Base-by-base conservation (phyloP, 2,329 filamentous ascomycete genomes). In the Fusarium euwallaceae region DNA sequence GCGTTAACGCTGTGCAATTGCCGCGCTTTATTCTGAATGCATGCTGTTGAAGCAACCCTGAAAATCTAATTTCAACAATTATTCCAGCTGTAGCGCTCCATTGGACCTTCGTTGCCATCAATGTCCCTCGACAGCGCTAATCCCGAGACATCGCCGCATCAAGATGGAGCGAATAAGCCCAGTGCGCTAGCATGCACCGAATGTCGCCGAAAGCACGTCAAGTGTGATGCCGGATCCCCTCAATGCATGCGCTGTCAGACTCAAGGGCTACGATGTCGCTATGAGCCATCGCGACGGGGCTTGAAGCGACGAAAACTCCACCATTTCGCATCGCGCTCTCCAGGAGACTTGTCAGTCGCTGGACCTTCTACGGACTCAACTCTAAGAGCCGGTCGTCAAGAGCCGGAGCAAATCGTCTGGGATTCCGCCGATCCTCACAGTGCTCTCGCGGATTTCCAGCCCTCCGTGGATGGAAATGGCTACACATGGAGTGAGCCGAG, bases 331-430 rank as follows among this genome's bases (percentile, higher is more conserved):
- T 17, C 43, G 5, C 36, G 55, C 9, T 41, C 62, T 12, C 41
- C 61, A 27, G 36, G 11, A 16, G 22, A 27, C 7, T n/a, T 32
- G 24, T 36, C 29, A 12, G 17, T 12, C 10, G 6, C 11, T 1
- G 39, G 29, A 4, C 9, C 22, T 1, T 24, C 51, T 3, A 41
- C 16, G 8, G 51, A 64, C 14, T 8, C 39, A 10, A 39, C 36
- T 12, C 14, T 32, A 3, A 53, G 41, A 16, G 4, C 22, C 2
- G 11, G 63, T 27, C 62, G 48, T 7, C 20, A 37, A 27, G 67
- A 59, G 16, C 67, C 64, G 1, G 39, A 64, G 27, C 63, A 70
- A 20, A 70, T 70, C 27, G 41, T 67, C 8, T 70, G 67, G 67
- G 64, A 70, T 48, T 67, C 67, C 3, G 22, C 27, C 14, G 17